Conservation (phyloP, 1,284 basidiomycete genomes). For the Ganoderma boninense region DNA sequence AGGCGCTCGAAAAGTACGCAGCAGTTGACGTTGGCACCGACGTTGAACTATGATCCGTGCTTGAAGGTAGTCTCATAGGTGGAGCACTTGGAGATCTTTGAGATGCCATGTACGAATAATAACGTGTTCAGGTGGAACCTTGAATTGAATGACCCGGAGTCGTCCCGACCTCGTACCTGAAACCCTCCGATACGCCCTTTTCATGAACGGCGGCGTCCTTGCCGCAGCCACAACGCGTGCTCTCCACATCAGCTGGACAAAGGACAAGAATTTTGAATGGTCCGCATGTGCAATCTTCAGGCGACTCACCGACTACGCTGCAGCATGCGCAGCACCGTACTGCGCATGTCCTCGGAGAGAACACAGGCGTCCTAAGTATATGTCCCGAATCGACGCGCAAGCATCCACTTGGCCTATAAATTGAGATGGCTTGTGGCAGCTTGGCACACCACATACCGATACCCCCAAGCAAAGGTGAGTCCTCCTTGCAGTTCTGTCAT, state of each 20-base stretch:
- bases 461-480: neutral
- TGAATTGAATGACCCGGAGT: neutral
- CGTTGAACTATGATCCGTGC: conserved; percentile 5
- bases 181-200: neutral
- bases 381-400: conserved; percentile 5
- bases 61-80: neutral
- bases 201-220: neutral
- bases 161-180: neutral
- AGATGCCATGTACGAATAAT: neutral
- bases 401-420: conserved; percentile 4
- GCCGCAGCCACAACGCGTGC: neutral
- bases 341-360: neutral
- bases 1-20: conserved; percentile 44
- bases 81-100: neutral
- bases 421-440: neutral
- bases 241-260: neutral
- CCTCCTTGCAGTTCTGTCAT: neutral
- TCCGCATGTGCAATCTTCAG: neutral
- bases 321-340: neutral
- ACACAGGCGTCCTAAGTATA: neutral
- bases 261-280: neutral
- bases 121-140: neutral
- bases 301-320: conserved; percentile 5
- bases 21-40: conserved; percentile 19
- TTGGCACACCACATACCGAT: neutral